Evolutionary conservation across 2,329 filamentous ascomycete species (phyloP), one percentile per base, ranked within the genome.

Genomic region (Cladosporium sp.): DNA sequence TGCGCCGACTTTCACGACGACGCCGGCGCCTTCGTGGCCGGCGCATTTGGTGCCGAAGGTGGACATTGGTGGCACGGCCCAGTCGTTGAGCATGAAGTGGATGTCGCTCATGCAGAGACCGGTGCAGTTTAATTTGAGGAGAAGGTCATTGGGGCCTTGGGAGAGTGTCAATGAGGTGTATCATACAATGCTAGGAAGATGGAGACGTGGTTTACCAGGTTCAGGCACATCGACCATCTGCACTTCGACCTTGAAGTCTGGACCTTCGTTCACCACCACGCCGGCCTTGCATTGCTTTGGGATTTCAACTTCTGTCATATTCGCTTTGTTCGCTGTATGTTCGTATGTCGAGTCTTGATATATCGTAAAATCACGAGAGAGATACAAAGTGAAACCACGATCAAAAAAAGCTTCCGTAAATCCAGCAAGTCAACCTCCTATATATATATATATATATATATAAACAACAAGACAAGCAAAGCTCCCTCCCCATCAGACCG

Each of bases 71-170:
- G 72, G 72, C 0, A 70, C 48, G 0, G 69, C 72, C 65, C 77
- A 72, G 58, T 82, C 78, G 49, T 74, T 73, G 41, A 75, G 54
- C 32, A 35, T 35, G 20, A 76, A 76, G 58, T 82, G 78, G 15
- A 83, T 63, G 56, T 83, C 79, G 29, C 71, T 74, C 53, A 76
- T 73, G 66, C 79, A 82, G 42, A 83, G 69, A 0, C 79, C 79
- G 1, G 78, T 83, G 20, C 71, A 71, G 51, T 81, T 82, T 46
- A 83, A 68, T 47, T 73, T 75, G 58, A 83, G 70, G 8, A 83
- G 69, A 18, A 82, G 65, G 52, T 83, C 78, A 43, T 79, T 69
- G 7, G 74, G 73, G 11, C 73, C 75, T 76, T 15, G n/a, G 15
- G 30, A 27, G 15, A 16, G 4, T n/a, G 42, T 54, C 22, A 51